Conservation (phyloP, 2,329 filamentous ascomycete species). For the Ceratocystis destructans region DNA sequence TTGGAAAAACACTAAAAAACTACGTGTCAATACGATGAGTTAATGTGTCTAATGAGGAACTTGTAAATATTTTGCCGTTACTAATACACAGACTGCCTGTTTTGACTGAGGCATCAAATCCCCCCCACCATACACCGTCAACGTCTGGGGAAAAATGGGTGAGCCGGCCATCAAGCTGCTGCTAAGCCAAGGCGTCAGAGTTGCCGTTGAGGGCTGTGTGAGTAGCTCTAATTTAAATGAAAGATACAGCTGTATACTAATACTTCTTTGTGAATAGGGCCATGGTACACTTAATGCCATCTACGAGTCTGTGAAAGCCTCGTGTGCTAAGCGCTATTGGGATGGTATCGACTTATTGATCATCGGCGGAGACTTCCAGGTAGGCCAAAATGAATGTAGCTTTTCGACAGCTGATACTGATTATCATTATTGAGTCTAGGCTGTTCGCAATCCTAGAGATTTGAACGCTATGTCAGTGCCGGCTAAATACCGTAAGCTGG, state of each 20-base stretch:
- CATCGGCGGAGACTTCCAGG: conserved; percentile 92
- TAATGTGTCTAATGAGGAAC: background rate
- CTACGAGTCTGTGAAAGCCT: conserved; percentile 60
- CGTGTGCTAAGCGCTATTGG: conserved; percentile 62
- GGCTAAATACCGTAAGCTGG: conserved; percentile 70
- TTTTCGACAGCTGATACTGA: background rate
- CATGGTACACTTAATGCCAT: conserved; percentile 88
- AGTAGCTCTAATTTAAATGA: background rate
- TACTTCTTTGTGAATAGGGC: conserved; percentile 40
- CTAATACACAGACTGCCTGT: background rate
- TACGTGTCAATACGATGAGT: background rate
- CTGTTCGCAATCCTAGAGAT: conserved; percentile 77
- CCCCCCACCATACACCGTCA: background rate
- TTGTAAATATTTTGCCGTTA: background rate
- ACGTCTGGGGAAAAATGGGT: conserved; percentile 4
- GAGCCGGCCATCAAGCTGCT: background rate
- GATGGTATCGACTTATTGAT: conserved; percentile 69
- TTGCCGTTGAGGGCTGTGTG: conserved; percentile 19
- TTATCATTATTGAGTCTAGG: conserved; percentile 32
- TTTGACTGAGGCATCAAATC: background rate
- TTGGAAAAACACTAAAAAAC: background rate
- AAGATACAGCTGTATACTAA: background rate
- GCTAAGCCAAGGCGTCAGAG: conserved; percentile 12
- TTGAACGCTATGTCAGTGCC: conserved; percentile 83
- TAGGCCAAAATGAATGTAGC: conserved; percentile 24